These are phyloP conservation scores for Beauveria sp. DNA, from an alignment of 2,329 filamentous ascomycete genomes.

Conservation along the genomic window DNA sequence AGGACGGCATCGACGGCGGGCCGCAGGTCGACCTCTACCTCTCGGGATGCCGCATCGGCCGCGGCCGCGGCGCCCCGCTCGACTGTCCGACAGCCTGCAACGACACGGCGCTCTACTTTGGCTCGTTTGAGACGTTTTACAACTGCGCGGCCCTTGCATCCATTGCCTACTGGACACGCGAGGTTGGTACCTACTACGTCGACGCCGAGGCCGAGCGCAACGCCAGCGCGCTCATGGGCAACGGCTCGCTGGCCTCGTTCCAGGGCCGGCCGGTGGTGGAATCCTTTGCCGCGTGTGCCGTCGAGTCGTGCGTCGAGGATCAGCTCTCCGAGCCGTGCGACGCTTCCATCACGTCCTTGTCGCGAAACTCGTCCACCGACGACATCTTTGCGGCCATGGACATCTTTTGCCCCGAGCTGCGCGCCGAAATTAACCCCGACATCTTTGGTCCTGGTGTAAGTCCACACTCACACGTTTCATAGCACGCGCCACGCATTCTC, in stretches of 20 bases:
- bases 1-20: conserved; percentile 25
- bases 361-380: conserved; percentile 19
- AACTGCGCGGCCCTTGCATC: conserved; percentile 30
- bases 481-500: not conserved
- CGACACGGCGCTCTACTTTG: conserved; percentile 23
- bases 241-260: conserved; percentile 23
- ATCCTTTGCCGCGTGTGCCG: conserved; percentile 27
- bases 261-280: conserved; percentile 23
- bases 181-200: conserved; percentile 23
- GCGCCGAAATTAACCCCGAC: conserved; percentile 31
- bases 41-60: conserved; percentile 25
- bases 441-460: conserved; percentile 33
- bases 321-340: conserved; percentile 25
- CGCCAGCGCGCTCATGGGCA: conserved; percentile 29
- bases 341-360: conserved; percentile 20
- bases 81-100: conserved; percentile 29
- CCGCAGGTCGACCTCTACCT: conserved; percentile 25
- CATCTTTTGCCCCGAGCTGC: conserved; percentile 27
- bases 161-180: conserved; percentile 26
- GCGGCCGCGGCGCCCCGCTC: conserved; percentile 17
- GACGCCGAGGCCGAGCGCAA: conserved; percentile 27
- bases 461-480: not conserved
- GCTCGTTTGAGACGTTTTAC: conserved; percentile 30
- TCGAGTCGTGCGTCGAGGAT: conserved; percentile 28
- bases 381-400: conserved; percentile 28